Evolutionary conservation across 2,329 filamentous ascomycete genomes (phyloP), one percentile per base, ranked within the genome.

Genomic region (Talaromyces amestolkiae): DNA sequence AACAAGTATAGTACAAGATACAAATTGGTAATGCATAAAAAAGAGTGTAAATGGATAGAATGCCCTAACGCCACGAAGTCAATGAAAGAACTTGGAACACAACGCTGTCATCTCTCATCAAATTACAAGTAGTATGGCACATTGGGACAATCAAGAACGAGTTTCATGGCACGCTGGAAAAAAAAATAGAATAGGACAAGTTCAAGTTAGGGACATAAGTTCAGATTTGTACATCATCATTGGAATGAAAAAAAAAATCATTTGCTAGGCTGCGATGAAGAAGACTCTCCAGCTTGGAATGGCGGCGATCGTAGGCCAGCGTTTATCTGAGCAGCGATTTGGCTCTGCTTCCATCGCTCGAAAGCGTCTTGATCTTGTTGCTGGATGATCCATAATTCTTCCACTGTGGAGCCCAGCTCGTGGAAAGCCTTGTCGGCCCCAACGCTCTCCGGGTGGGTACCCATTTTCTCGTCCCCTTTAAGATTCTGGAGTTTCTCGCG

Each of bases 321-420:
- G 68, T 81, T 81, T 33, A 80, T 78, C 66, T 81, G 79, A 15
- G 80, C 80, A 3, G 80, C 80, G 59, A 82, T 77, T 64, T 82
- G 80, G 17, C 76, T 80, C 66, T 81, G 75, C 61, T 77, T 78
- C 67, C 81, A 81, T 43, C 69, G 72, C 67, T 79, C 76, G 67
- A 82, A 82, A 19, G 74, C 74, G 68, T 81, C 79, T 0, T 76
- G 74, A 61, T 83, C 81, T 66, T 80, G 73, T 59, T 74, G 72
- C 61, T 80, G 74, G 37, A 79, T 74, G 11, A 74, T 73, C 70
- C 77, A 75, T 15, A 84, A 71, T 62, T 83, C 80, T 61, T 82
- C 79, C 5, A 81, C 77, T 13, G 78, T 82, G 9, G 78, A 74
- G 4, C 79, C 79, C 22, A 83, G 71, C 61, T 81, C 75, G 39